These are phyloP conservation scores for Hypoxylon sp. DNA, from an alignment of 2,329 filamentous ascomycete species.

Conservation along the genomic window DNA sequence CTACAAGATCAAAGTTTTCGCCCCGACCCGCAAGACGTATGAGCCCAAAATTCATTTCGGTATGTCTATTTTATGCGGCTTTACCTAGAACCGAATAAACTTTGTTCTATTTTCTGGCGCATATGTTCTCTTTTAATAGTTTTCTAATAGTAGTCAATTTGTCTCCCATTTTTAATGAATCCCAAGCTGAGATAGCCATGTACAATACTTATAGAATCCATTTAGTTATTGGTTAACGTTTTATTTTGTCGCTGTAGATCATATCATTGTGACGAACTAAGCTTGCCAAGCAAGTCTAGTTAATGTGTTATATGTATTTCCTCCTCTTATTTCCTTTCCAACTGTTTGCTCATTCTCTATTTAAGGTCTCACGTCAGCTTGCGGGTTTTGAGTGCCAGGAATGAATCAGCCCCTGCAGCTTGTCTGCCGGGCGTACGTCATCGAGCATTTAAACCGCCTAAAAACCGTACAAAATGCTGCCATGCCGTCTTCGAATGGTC, in stretches of 20 bases:
- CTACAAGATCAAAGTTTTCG: constrained; percentile 28
- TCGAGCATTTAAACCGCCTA: constrained; percentile 14
- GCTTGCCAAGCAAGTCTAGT: constrained; percentile 5
- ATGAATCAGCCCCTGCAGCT: constrained; percentile 34
- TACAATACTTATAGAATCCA: not conserved
- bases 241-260: constrained; percentile 8
- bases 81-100: constrained; percentile 8
- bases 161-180: no score
- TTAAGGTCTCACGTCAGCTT: constrained; percentile 38
- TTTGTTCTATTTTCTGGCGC: not conserved
- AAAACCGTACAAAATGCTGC: constrained; percentile 7
- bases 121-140: not conserved
- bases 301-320: not conserved
- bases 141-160: no score
- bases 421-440: constrained; percentile 35
- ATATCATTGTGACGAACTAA: not conserved
- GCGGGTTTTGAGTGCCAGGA: constrained; percentile 17
- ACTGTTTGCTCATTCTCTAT: constrained; percentile 2
- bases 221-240: not conserved
- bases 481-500: constrained; percentile 1
- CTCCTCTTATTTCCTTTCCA: constrained; percentile 10
- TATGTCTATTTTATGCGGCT: not conserved
- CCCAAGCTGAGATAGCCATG: not conserved
- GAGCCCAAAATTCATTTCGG: constrained; percentile 6
- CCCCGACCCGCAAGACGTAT: constrained; percentile 28